These are phyloP conservation scores for Paracoccidioides brasiliensis DNA, from an alignment of 2,329 filamentous ascomycete genomes.

Conservation along the genomic window DNA sequence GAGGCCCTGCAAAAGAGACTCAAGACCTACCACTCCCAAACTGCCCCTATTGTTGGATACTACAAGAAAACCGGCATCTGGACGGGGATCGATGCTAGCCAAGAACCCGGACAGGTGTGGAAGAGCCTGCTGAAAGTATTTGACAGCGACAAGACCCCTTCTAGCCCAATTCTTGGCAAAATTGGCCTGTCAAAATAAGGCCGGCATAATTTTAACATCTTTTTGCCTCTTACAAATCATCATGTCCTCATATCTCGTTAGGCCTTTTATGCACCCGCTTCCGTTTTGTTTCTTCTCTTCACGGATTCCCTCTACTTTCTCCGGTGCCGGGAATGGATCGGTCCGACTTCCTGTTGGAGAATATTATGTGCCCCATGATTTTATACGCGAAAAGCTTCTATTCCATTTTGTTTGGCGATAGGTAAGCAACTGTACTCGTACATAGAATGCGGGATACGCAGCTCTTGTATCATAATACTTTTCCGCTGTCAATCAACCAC, in stretches of 20 bases:
- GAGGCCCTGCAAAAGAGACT: slow-evolving; percentile 92
- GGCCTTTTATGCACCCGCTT: not conserved
- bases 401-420: slow-evolving; percentile 1
- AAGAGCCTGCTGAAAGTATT: slow-evolving; percentile 81
- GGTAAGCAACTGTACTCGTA: slow-evolving; percentile 7
- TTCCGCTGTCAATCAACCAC: not conserved
- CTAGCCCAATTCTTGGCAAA: slow-evolving; percentile 38
- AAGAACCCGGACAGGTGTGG: slow-evolving; percentile 93
- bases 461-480: slow-evolving; percentile 4
- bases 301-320: not conserved
- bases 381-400: slow-evolving; percentile 1
- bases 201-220: slow-evolving; percentile 4
- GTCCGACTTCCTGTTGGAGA: not conserved
- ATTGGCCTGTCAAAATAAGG: slow-evolving; percentile 41
- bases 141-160: slow-evolving; percentile 44
- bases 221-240: not conserved
- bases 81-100: slow-evolving; percentile 87
- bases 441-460: slow-evolving; percentile 6
- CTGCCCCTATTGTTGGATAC: slow-evolving; percentile 80
- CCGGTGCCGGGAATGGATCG: not conserved
- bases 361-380: slow-evolving; percentile 4
- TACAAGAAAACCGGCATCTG: slow-evolving; percentile 98
- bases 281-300: not conserved
- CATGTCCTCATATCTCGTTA: not conserved
- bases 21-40: slow-evolving; percentile 87